A percentile compares a stretch with the other conserved stretches of the same genome.
Evolutionary conservation across 106 monocot species (phyloP).

Genomic region (Dendrobium chrysotoxum): DNA sequence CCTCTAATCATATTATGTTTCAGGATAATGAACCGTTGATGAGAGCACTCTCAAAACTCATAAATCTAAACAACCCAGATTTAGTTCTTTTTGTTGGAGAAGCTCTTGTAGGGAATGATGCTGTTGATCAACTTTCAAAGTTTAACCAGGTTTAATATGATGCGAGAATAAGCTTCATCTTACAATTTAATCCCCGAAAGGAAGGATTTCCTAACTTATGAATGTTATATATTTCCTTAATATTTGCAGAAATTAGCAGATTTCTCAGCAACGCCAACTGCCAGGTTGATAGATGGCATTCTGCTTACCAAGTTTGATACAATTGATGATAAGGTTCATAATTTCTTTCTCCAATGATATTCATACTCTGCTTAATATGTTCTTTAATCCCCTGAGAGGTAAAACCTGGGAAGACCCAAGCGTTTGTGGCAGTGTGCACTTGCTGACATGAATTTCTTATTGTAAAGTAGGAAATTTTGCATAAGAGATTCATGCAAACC

Average conservation of each 20-base stretch:
- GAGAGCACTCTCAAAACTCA: conserved; percentile 97
- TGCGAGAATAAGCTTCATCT: not conserved
- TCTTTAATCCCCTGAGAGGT: not conserved
- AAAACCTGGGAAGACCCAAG: not conserved
- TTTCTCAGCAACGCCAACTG: conserved; percentile 51
- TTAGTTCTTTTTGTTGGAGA: conserved; percentile 98
- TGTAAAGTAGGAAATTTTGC: too few species aligned
- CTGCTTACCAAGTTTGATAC: conserved; percentile 98
- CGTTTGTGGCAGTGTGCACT: not conserved
- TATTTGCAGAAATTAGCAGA: conserved; percentile 83
- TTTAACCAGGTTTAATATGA: conserved; percentile 72
- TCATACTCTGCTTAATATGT: not conserved
- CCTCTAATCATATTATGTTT: conserved; percentile 7
- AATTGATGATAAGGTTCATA: conserved; percentile 91
- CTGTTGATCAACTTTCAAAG: conserved; percentile 91
- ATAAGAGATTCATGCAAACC: too few species aligned
- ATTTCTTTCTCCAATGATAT: not conserved
- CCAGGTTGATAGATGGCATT: conserved; percentile 97
- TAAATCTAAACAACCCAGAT: conserved; percentile 92
- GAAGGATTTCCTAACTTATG: not conserved
- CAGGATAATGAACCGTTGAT: conserved; percentile 97
- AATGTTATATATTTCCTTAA: not conserved
- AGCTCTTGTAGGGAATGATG: conserved; percentile 96
- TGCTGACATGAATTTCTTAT: too few species aligned
- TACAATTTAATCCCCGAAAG: not conserved